Percentiles rank a stretch among this genome's conserved stretches.
Conservation (phyloP, 164 flowering plant species). For the Liriodendron chinense region DNA sequence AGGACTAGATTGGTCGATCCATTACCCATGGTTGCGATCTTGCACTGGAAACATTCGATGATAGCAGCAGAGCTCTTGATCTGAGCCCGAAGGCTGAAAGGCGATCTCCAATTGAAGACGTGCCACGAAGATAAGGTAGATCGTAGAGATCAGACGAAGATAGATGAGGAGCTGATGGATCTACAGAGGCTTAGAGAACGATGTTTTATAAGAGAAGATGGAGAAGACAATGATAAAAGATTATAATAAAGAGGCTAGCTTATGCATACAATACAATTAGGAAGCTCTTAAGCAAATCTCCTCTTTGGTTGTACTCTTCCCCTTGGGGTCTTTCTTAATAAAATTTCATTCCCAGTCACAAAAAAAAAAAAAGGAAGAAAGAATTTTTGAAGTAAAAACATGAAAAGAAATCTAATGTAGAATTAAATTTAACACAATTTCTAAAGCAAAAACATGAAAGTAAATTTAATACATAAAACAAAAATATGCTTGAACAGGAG, state of each 20-base stretch:
- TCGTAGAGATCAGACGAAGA: conserved; percentile 34
- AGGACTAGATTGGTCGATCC: too few species aligned
- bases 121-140: conserved; percentile 41
- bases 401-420: too few species aligned
- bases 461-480: not conserved
- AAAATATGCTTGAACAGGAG: not conserved
- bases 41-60: conserved; percentile 49
- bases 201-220: conserved; percentile 11
- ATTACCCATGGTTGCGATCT: conserved; percentile 47
- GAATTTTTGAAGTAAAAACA: too few species aligned
- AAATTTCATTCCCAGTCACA: too few species aligned
- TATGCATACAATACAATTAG: not conserved
- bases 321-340: too few species aligned
- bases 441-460: not conserved
- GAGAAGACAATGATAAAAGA: too few species aligned
- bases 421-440: not conserved
- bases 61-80: conserved; percentile 49
- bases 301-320: too few species aligned
- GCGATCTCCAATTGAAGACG: conserved; percentile 60
- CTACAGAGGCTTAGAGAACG: conserved; percentile 18
- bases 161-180: conserved; percentile 2
- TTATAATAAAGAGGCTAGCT: too few species aligned
- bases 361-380: too few species aligned
- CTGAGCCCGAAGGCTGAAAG: conserved; percentile 57
- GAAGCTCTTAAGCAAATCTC: too few species aligned